phyloP scores from a whole-genome alignment of 805 yeast species.

The Sugiyamaella boreocaroliniensis region DNA sequence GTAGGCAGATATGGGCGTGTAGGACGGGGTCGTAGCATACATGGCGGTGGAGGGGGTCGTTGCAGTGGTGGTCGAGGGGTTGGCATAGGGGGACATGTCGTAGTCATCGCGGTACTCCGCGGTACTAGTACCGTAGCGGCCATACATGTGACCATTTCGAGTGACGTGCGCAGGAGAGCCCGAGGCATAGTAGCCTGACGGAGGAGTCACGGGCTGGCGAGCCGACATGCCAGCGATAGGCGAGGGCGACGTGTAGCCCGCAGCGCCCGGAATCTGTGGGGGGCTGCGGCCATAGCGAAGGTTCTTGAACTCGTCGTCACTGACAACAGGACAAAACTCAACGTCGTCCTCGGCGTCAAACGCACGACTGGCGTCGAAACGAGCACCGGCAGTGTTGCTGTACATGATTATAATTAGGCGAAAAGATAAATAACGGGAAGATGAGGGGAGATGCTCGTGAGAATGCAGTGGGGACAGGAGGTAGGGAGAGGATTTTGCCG shows the following conservation, averaged over 20 bases:
- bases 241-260: background rate
- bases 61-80: background rate
- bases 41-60: too few species aligned
- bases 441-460: background rate
- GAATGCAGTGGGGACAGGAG: background rate
- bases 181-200: background rate
- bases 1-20: background rate
- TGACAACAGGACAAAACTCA: conserved; percentile 51
- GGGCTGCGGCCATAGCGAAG: background rate
- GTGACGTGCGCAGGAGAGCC: background rate
- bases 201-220: background rate
- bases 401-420: background rate
- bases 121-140: background rate
- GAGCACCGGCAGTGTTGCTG: conserved; percentile 15
- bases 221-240: background rate
- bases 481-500: background rate
- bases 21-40: background rate
- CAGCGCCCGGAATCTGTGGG: background rate
- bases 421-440: background rate
- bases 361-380: conserved; percentile 52
- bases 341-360: conserved; percentile 61
- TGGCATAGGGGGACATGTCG: background rate
- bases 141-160: background rate
- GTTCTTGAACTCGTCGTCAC: background rate
- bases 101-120: background rate